Conservation (phyloP, 2,329 filamentous ascomycete genomes). For the Fusarium floridanum region DNA sequence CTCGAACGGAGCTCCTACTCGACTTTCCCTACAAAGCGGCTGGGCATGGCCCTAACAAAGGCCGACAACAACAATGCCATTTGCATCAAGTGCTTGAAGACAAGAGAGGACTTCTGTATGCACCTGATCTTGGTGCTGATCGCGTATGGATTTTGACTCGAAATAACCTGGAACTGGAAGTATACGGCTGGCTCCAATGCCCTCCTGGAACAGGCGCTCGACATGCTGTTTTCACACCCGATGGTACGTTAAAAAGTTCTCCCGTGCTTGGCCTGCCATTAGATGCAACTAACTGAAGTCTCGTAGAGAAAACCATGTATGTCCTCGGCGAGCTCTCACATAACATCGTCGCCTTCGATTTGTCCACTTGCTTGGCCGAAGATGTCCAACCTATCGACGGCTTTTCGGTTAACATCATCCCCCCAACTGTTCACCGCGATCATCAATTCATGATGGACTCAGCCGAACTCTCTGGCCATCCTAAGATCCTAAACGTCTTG, state of each 20-base stretch:
- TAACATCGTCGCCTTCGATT: not conserved
- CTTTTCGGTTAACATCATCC: not conserved
- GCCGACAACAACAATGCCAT: conserved; percentile 9
- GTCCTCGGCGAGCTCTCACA: conserved; percentile 13
- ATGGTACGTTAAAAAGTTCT: not conserved
- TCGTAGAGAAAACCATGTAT: not conserved
- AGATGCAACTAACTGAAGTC: not conserved
- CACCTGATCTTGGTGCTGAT: conserved; percentile 9
- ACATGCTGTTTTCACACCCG: conserved; percentile 9
- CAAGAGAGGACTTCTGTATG: not conserved
- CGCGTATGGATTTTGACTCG: conserved; percentile 4
- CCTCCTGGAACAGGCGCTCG: conserved; percentile 7
- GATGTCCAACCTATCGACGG: conserved; percentile 1
- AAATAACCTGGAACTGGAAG: not conserved
- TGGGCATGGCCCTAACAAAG: conserved; percentile 4
- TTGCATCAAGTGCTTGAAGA: conserved; percentile 8
- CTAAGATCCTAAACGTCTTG: conserved; percentile 3
- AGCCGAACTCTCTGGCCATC: not conserved
- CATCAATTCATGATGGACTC: conserved; percentile 14
- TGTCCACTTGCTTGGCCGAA: not conserved
- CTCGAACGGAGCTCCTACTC: not conserved
- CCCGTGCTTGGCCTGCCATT: too few species aligned
- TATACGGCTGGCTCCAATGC: conserved; percentile 9
- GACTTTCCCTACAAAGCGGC: conserved; percentile 3
- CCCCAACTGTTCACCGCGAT: not conserved